Evolutionary conservation across 139 green algal genomes (phyloP).

Genomic region (Tetradesmus lagerheimii): DNA sequence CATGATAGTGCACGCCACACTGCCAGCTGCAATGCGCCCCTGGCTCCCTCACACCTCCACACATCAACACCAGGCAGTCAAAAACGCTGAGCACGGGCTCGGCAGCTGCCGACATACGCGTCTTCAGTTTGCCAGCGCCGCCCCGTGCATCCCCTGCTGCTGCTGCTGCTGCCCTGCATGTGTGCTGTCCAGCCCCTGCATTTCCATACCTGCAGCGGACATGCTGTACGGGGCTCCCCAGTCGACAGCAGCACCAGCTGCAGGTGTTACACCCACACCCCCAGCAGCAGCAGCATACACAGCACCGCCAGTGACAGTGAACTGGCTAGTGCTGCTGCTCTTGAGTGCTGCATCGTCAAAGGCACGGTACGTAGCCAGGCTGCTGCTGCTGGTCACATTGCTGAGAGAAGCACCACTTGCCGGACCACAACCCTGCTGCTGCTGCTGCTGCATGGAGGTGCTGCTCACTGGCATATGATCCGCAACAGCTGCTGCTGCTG

Average conservation of each 20-base stretch:
- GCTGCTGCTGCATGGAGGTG: neutral
- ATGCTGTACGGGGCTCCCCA: neutral
- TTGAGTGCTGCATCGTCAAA: neutral
- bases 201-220: neutral
- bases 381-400: neutral
- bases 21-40: neutral
- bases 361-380: neutral
- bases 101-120: neutral
- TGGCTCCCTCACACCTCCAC: neutral
- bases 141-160: neutral
- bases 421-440: neutral
- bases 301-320: neutral
- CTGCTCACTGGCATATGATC: neutral
- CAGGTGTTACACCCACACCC: neutral
- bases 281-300: neutral
- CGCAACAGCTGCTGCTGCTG: constrained; percentile 12
- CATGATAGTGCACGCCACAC: too few species aligned
- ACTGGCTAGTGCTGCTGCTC: constrained; percentile 4
- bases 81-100: neutral
- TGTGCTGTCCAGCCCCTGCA: neutral
- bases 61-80: neutral
- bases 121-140: neutral
- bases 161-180: constrained; percentile 2
- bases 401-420: neutral
- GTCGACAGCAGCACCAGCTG: neutral